phyloP scores from a whole-genome alignment of 2,329 filamentous ascomycete genomes.

The Monosporascus sp. region DNA sequence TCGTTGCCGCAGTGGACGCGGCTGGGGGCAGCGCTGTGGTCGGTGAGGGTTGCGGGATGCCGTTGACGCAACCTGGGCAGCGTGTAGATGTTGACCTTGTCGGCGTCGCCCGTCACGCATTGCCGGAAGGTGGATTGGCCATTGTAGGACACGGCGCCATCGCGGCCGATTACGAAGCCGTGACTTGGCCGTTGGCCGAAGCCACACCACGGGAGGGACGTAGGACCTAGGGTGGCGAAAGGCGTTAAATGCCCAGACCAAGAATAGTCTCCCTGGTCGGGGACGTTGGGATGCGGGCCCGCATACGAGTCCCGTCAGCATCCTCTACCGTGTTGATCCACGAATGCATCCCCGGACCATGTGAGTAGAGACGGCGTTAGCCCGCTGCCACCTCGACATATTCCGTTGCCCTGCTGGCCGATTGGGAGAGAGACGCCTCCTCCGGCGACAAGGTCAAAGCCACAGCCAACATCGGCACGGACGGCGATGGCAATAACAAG shows the following conservation, averaged over 20 bases:
- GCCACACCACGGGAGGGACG: conserved; percentile 59
- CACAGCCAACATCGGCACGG: conserved; percentile 41
- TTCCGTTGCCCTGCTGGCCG: conserved; percentile 57
- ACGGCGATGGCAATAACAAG: conserved; percentile 21
- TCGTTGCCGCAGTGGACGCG: background rate
- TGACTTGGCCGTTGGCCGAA: conserved; percentile 41
- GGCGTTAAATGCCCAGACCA: background rate
- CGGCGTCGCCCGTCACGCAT: conserved; percentile 51
- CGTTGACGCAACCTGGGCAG: conserved; percentile 26
- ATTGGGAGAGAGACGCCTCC: conserved; percentile 47
- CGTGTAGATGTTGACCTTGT: conserved; percentile 52
- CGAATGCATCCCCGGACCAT: conserved; percentile 49
- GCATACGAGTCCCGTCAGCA: conserved; percentile 59
- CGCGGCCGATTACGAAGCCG: conserved; percentile 51
- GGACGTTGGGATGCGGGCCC: background rate
- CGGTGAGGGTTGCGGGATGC: background rate
- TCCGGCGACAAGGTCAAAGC: conserved; percentile 47
- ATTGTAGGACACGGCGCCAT: conserved; percentile 48
- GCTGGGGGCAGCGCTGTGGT: background rate
- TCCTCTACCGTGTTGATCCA: conserved; percentile 50
- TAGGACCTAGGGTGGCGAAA: conserved; percentile 36
- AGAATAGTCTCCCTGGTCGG: background rate
- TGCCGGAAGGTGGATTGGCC: conserved; percentile 51
- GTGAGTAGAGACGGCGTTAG: conserved; percentile 46
- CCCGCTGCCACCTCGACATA: conserved; percentile 52